Evolutionary conservation across 768 basidiomycete genomes (phyloP).

Genomic region (Lactarius sp.): DNA sequence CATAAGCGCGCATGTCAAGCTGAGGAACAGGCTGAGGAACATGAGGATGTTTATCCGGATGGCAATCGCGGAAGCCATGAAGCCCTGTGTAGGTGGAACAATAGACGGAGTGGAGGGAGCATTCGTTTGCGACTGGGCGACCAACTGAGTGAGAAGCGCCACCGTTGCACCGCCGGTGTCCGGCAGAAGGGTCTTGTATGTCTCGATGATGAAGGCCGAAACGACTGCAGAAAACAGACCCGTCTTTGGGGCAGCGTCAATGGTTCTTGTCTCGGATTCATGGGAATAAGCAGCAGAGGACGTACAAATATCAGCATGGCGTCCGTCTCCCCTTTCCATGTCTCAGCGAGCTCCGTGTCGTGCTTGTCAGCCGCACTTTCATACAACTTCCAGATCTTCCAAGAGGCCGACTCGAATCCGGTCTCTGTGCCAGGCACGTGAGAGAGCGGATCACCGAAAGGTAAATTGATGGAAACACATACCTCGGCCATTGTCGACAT

Average conservation of each 20-base stretch:
- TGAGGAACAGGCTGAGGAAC: slow-evolving; percentile 16
- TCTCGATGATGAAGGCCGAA: slow-evolving; percentile 25
- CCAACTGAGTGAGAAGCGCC: slow-evolving; percentile 8
- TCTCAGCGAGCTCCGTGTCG: slow-evolving; percentile 15
- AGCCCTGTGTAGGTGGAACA: not conserved
- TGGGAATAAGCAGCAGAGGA: not conserved
- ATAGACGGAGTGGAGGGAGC: not conserved
- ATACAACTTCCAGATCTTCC: slow-evolving; percentile 19
- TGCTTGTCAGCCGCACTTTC: slow-evolving; percentile 13
- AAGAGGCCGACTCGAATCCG: not conserved
- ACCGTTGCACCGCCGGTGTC: slow-evolving; percentile 10
- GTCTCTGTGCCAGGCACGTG: not conserved
- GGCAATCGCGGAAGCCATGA: not conserved
- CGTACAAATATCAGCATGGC: slow-evolving; percentile 24
- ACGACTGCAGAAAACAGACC: slow-evolving; percentile 23
- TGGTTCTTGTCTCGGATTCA: not conserved
- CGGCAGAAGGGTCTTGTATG: slow-evolving; percentile 19
- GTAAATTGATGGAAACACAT: not conserved
- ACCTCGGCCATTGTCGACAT: not conserved
- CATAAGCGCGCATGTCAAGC: slow-evolving; percentile 12
- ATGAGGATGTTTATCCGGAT: slow-evolving; percentile 15
- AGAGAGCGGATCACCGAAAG: not conserved
- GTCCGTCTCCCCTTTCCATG: slow-evolving; percentile 23
- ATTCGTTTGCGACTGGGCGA: not conserved
- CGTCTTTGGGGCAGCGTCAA: not conserved